Base-by-base conservation (phyloP, 257 asterid species). In the Anisodus acutangulus region DNA sequence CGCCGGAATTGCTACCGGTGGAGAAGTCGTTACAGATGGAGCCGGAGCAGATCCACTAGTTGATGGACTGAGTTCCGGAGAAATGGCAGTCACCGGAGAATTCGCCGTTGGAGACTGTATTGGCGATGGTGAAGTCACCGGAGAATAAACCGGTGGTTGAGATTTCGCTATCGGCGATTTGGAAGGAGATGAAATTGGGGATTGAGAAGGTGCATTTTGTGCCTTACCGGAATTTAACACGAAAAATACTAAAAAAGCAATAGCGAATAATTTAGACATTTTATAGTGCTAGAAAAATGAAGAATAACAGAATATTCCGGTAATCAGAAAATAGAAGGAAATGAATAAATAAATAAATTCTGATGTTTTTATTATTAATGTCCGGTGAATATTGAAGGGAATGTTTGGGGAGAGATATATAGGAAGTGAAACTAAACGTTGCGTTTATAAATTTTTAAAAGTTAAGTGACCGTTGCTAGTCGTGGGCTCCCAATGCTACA, bases 161-260 rank as follows among this genome's bases (percentile, higher is more conserved):
- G 89, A 8, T 19, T 47, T 79, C 1, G 80, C 9, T 43, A 92
- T 88, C 0, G 91, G 83, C 81, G 90, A 89, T 66, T 90, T 78
- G 62, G 76, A 15, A 10, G 81, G 8, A 45, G 81, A 15, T 76
- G 88, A 26, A 37, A 60, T 26, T 2, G 98, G 97, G 4, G 98
- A 85, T 2, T 85, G 93, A 72, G 94, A 87, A 85, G 98, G 98
- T 63, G 94, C 88, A 83, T 83, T 78, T 86, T 94, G 97, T 1
- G 95, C 92, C 62, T 85, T 45, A 88, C 89, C 84, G 87, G 85
- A 76, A 83, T 84, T 85, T 1, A 88, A 90, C 1, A 80, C 87
- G 39, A 82, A 90, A 64, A 84, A 64, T 0, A 92, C 66, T 8
- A 93, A 43, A 2, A 91, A 39, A 63, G 86, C 88, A 49, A 86